phyloP scores from a whole-genome alignment of 169 alveolate genomes.

The Plasmodium vinckei region DNA sequence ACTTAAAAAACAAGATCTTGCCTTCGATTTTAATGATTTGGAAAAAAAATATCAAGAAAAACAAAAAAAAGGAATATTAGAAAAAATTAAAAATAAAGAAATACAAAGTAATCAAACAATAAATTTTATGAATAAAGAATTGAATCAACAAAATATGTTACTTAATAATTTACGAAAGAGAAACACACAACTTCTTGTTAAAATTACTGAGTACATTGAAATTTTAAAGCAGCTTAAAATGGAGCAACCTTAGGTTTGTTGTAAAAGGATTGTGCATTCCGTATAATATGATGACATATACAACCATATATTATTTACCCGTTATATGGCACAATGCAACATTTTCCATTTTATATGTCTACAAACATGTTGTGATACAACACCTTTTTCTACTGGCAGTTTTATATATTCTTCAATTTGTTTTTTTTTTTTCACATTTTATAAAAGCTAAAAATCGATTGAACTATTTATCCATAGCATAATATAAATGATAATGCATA shows the following conservation, averaged over 20 bases:
- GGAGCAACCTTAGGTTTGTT: not conserved
- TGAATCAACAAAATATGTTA: constrained; percentile 2
- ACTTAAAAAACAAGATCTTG: constrained; percentile 50
- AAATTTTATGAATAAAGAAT: constrained; percentile 16
- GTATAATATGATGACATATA: too few species aligned
- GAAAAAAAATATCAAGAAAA: constrained; percentile 72
- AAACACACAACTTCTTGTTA: constrained; percentile 27
- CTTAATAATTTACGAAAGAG: constrained; percentile 26
- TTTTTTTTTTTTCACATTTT: too few species aligned
- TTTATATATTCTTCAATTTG: too few species aligned
- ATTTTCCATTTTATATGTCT: too few species aligned
- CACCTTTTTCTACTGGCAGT: too few species aligned
- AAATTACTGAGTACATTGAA: constrained; percentile 33
- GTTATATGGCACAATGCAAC: too few species aligned
- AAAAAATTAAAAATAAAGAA: constrained; percentile 55
- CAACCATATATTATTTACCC: too few species aligned
- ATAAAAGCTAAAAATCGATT: too few species aligned
- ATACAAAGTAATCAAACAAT: constrained; percentile 21
- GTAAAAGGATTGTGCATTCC: too few species aligned
- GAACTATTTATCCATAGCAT: too few species aligned
- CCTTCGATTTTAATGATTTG: constrained; percentile 55
- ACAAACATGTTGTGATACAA: too few species aligned
- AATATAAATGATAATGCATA: too few species aligned
- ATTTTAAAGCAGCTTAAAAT: constrained; percentile 19
- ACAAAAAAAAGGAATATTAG: constrained; percentile 55